Base-by-base conservation (phyloP, 208 protist species). In the Acanthamoeba castellanii region DNA sequence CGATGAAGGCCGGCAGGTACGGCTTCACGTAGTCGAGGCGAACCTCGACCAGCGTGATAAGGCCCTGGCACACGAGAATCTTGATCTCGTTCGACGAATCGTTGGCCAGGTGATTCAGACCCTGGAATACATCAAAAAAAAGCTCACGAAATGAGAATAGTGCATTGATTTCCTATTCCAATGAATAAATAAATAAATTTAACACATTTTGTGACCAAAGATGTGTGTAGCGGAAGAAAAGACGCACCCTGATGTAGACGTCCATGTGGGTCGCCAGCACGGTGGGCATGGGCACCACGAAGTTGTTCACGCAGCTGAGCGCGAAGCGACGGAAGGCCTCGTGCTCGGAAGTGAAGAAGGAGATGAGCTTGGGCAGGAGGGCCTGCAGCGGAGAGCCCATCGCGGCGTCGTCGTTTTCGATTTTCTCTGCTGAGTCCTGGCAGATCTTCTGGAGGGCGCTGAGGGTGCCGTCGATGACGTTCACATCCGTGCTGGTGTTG, bases 361-460 rank as follows among this genome's bases (percentile, higher is more conserved):
- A n/a, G 8, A 97, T n/a, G n/a, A 97, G 94, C 66, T 96, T 97
- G 32, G 96, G 96, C 68, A 98, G 95, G 74, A 98, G 94, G 25
- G 47, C 64, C 25, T 76, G 88, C 61, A 93, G 66, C 25, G 88
- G 88, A 1, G 5, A 27, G 37, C 88, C 88, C 61, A 76, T 52
- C 42, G 42, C 59, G 2, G 37, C 45, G 61, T 93, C 88, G 2
- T 70, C 61, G 13, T 13, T 27, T 18, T 93, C 88, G 42, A 93
- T 52, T 22, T 93, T 93, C 59, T 93, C 88, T 3, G 88, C 55
- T 16, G 88, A 93, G 66, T 93, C 88, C 42, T 34, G 30, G 66
- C 55, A 78, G 47, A 93, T 93, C 66, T 93, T 93, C 88, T 78
- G 27, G 30, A 93, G 50, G 2, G 88, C 88, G 88, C 59, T 93